Evolutionary conservation across 2,329 filamentous ascomycete species (phyloP), one percentile per base, ranked within the genome.

Genomic region (Fusarium xyrophilum): DNA sequence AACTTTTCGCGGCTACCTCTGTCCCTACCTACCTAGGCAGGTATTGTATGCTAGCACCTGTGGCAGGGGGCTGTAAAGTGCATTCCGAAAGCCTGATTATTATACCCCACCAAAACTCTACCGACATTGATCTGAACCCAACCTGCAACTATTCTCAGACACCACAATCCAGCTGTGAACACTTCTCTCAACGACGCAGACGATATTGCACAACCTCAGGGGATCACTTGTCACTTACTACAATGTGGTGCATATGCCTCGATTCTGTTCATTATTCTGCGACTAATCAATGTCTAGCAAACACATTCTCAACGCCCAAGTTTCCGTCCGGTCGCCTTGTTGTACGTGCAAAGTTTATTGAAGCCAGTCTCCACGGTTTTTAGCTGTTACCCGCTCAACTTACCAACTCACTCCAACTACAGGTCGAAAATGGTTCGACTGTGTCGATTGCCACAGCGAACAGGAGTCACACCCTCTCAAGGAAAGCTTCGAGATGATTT

Each of bases 401-500:
- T 21, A 13, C 21, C n/a, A 12, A 33, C 50, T 63, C 27, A 69
- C 30, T 23, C 23, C 15, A n/a, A n/a, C 28, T 40, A 19, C 50
- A 95, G 93, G 93, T 84, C 88, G 89, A 65, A 97, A 97, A 84
- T 99, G 96, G 96, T 99, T 97, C 82, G 96, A 99, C 84, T 99
- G 96, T 81, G 92, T 93, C 69, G 91, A 97, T 79, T 99, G 96
- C 82, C 96, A 99, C 82, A 82, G 83, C 56, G 96, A 99, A 79
- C 84, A 88, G 65, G 91, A 96, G 79, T 81, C 84, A 65, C 96
- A 98, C 79, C 81, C 86, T 38, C 88, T 99, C 25, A 81, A 87
- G 56, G 91, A 97, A 81, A 85, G 84, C 69, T 85, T 90, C 73
- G 96, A 99, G 76, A 97, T 99, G 93, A 87, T 84, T 38, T 98